Percentiles rank a stretch among this genome's conserved stretches.
Evolutionary conservation across 2,329 filamentous ascomycete species (phyloP).

Genomic region (Neospermospora avenae): DNA sequence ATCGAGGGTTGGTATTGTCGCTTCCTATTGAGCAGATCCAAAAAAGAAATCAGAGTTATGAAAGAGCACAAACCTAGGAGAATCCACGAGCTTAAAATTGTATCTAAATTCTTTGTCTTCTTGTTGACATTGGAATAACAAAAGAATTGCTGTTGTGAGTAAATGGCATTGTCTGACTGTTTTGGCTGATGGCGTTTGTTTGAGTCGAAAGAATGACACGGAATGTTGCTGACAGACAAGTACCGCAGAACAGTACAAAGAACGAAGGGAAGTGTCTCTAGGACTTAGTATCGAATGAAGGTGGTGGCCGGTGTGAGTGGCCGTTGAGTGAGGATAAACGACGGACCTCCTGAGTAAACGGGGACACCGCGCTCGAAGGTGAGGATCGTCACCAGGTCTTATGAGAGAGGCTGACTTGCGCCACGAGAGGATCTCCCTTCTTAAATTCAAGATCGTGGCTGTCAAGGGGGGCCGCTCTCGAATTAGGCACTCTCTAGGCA

Average conservation of each 20-base stretch:
- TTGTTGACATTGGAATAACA: conserved; percentile 23
- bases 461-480: conserved; percentile 2
- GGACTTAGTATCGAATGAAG: conserved; percentile 8
- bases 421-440: no score
- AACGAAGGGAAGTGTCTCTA: conserved; percentile 11
- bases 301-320: conserved; percentile 2
- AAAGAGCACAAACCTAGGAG: conserved; percentile 3
- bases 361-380: neutral
- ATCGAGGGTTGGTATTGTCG: neutral
- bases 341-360: neutral
- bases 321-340: conserved; percentile 2
- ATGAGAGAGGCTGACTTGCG: conserved; percentile 4
- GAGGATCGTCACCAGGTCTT: conserved; percentile 10
- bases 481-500: conserved; percentile 7
- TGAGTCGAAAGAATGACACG: conserved; percentile 3
- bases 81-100: conserved; percentile 2
- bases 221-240: conserved; percentile 4
- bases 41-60: neutral
- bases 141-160: conserved; percentile 10
- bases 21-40: conserved; percentile 3
- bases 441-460: no score
- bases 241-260: conserved; percentile 4
- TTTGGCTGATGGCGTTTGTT: conserved; percentile 3
- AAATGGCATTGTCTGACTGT: conserved; percentile 26
- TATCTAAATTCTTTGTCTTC: conserved; percentile 12